Conservation (phyloP, 768 basidiomycete species). For the Lentinula sp. region DNA sequence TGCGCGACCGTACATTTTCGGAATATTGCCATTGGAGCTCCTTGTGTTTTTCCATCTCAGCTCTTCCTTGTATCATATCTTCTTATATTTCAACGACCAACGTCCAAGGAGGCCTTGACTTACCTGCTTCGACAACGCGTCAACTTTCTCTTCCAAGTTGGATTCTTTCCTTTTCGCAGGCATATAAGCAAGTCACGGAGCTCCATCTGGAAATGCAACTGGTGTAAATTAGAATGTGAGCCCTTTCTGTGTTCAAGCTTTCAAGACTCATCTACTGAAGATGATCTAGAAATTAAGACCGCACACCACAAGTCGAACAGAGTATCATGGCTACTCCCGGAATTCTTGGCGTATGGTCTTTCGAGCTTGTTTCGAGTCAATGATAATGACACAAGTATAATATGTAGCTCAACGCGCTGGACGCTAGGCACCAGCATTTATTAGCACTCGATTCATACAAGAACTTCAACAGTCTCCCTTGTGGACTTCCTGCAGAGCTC, state of each 20-base stretch:
- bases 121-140: neutral
- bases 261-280: neutral
- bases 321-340: neutral
- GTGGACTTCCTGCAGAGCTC: constrained; percentile 3
- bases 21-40: neutral
- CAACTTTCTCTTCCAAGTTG: neutral
- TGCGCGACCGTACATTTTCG: neutral
- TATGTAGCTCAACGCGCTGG: neutral
- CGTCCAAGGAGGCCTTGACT: neutral
- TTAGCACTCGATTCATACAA: neutral
- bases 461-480: neutral
- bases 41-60: neutral
- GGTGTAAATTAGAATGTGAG: neutral
- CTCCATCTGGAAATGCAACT: neutral
- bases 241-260: neutral
- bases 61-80: neutral
- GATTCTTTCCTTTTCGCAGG: neutral
- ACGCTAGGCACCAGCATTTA: neutral
- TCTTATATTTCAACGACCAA: neutral
- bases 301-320: neutral
- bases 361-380: neutral
- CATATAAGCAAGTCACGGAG: neutral
- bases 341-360: neutral
- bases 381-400: neutral
- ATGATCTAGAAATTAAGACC: neutral